Evolutionary conservation across 176 grass and related monocot species (phyloP), one percentile per base, ranked within the genome.

Genomic region (Metroxylon sagu): DNA sequence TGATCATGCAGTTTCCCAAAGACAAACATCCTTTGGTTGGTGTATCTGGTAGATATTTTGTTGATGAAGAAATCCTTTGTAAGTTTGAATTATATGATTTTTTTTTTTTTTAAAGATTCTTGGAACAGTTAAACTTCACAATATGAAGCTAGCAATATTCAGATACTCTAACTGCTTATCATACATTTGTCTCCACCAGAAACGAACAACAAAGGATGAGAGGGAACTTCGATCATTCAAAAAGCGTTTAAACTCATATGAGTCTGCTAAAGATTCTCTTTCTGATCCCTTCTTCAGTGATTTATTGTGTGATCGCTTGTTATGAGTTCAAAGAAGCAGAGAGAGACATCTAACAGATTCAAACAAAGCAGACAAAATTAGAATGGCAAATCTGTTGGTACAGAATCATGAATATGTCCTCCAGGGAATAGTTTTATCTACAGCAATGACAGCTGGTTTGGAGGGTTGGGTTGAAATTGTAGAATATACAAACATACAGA

Each of bases 11-110:
- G 92, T 71, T 91, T 85, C 53, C 92, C 84, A 16, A 74, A 88
- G 80, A 97, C 87, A 27, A 97, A 97, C 60, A 83, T 88, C 7
- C 78, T 73, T n/a, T 97, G 92, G 92, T 56, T 97, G 71, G 63
- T 91, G n/a, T 97, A 97, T 73, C 83, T 96, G 15, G 84, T 97
- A 1, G 87, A 97, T 49, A 80, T 88, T 57, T 80, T 97, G 4
- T 72, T 97, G 25, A 43, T 35, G 6, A 91, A 97, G 65, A 88
- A 87, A 78, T 61, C 81, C 6, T 84, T 72, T 52, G 92, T 97
- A 70, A 79, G 87, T 77, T 73, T 14, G 35, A 27, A 15, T 70
- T 68, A 54, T 31, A 58, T 61, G 5, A 3, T 18, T 29, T 55
- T 77, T 5, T 53, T 43, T 76, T 4, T 50, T 25, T 18, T 17